Conservation (phyloP, 805 yeast genomes). For the Candida sithepensis region DNA sequence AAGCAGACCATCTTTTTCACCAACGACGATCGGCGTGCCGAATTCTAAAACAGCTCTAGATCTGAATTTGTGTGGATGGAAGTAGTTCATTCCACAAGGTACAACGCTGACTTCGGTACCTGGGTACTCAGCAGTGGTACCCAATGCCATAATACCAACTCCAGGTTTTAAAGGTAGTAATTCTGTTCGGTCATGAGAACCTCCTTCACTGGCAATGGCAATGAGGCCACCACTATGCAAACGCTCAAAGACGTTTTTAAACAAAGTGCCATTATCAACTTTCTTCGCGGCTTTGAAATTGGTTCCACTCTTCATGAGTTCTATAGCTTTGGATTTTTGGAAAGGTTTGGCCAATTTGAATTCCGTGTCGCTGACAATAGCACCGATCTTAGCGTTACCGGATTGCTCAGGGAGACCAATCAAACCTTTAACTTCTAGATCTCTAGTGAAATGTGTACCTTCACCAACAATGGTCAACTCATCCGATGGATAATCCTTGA, state of each 20-base stretch:
- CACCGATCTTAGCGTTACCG: slow-evolving; percentile 71
- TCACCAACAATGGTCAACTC: slow-evolving; percentile 59
- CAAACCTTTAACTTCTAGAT: slow-evolving; percentile 63
- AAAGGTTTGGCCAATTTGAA: slow-evolving; percentile 67
- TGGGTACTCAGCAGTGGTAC: slow-evolving; percentile 72
- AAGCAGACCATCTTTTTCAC: slow-evolving; percentile 53
- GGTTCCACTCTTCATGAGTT: slow-evolving; percentile 48
- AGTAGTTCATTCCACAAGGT: slow-evolving; percentile 96
- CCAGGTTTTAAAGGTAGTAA: slow-evolving; percentile 93
- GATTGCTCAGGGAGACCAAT: slow-evolving; percentile 73
- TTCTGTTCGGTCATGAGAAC: slow-evolving; percentile 95
- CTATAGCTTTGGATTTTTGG: slow-evolving; percentile 44
- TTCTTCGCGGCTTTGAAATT: slow-evolving; percentile 68
- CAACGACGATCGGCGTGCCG: slow-evolving; percentile 77
- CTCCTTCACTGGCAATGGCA: slow-evolving; percentile 98
- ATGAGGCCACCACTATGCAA: slow-evolving; percentile 68
- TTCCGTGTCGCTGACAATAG: slow-evolving; percentile 68
- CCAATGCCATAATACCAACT: slow-evolving; percentile 96
- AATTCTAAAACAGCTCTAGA: slow-evolving; percentile 94
- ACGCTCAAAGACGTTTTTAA: slow-evolving; percentile 76
- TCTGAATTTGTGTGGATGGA: slow-evolving; percentile 92
- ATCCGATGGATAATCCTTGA: slow-evolving; percentile 45
- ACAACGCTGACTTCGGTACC: slow-evolving; percentile 75
- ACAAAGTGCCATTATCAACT: slow-evolving; percentile 78
- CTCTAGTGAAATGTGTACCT: slow-evolving; percentile 62